These are phyloP conservation scores for Pythium coloratum DNA, from an alignment of 352 stramenopile species.

Conservation along the genomic window DNA sequence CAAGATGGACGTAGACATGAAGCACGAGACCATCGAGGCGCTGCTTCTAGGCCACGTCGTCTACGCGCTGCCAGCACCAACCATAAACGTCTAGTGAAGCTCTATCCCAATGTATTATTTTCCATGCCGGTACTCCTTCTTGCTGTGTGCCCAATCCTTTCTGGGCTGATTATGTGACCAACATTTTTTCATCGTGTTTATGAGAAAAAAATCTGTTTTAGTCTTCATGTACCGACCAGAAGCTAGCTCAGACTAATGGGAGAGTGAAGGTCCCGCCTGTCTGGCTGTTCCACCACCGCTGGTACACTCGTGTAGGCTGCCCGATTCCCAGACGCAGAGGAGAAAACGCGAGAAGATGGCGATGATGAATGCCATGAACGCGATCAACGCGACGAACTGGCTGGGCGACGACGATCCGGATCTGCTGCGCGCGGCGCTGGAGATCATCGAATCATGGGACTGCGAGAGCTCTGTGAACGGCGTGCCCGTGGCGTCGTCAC, in stretches of 20 bases:
- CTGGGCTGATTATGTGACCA: too few relatives aligned
- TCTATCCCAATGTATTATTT: too few relatives aligned
- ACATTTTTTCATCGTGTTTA: too few relatives aligned
- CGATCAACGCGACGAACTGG: conserved; percentile 9
- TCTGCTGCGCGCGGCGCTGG: conserved; percentile 23
- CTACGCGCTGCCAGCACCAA: background rate
- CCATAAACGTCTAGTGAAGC: background rate
- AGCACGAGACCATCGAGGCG: conserved; percentile 18
- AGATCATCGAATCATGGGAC: conserved; percentile 25
- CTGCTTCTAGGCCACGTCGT: conserved; percentile 1
- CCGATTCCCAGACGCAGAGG: background rate
- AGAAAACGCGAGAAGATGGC: conserved; percentile 2
- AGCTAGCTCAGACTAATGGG: background rate
- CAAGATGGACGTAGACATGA: conserved; percentile 18
- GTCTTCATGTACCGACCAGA: background rate
- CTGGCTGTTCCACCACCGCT: background rate
- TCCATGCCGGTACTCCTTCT: too few relatives aligned
- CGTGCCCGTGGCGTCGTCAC: conserved; percentile 4
- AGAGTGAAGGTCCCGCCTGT: conserved; percentile 2
- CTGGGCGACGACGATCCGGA: conserved; percentile 21
- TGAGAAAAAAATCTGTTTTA: too few relatives aligned
- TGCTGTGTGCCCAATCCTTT: too few relatives aligned
- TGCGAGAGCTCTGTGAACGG: conserved; percentile 17
- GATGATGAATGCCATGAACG: conserved; percentile 2
- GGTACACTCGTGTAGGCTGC: background rate